A percentile compares a stretch with the other conserved stretches of the same genome.
These are phyloP conservation scores for Colletotrichum viniferum DNA, from an alignment of 2,329 filamentous ascomycete genomes.

Conservation along the genomic window DNA sequence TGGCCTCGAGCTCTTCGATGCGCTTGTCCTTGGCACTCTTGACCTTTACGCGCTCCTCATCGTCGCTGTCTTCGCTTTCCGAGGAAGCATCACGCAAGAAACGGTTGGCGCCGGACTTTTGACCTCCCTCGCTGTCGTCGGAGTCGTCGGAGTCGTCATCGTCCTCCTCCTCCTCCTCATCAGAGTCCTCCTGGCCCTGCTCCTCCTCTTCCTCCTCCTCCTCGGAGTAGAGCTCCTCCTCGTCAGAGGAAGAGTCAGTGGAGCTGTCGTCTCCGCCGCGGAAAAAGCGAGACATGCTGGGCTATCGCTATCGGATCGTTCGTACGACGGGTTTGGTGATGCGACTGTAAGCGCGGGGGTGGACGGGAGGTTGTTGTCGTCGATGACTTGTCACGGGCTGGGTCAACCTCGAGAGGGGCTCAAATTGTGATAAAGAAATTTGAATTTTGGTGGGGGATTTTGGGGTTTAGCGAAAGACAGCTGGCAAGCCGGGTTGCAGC, in stretches of 20 bases:
- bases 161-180: slow-evolving; percentile 51
- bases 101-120: slow-evolving; percentile 73
- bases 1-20: slow-evolving; percentile 89
- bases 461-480: slow-evolving; percentile 19
- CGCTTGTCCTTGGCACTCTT: slow-evolving; percentile 99
- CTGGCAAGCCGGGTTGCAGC: slow-evolving; percentile 1
- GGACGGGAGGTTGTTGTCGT: slow-evolving; percentile 18
- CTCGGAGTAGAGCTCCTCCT: slow-evolving; percentile 91
- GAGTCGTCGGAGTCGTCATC: slow-evolving; percentile 56
- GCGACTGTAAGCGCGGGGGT: slow-evolving; percentile 19
- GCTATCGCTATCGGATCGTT: slow-evolving; percentile 18
- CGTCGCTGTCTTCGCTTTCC: slow-evolving; percentile 85
- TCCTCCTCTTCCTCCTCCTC: slow-evolving; percentile 69
- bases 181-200: slow-evolving; percentile 56
- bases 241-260: slow-evolving; percentile 92
- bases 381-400: slow-evolving; percentile 19
- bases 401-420: slow-evolving; percentile 18
- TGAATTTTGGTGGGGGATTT: slow-evolving; percentile 22
- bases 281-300: slow-evolving; percentile 95
- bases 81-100: slow-evolving; percentile 77
- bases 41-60: slow-evolving; percentile 83
- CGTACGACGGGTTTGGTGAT: slow-evolving; percentile 8
- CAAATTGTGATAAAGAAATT: slow-evolving; percentile 14
- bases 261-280: slow-evolving; percentile 91
- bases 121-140: slow-evolving; percentile 68